Evolutionary conservation across 2,329 filamentous ascomycete genomes (phyloP), one percentile per base, ranked within the genome.

Genomic region (Hypoxylon sp.): DNA sequence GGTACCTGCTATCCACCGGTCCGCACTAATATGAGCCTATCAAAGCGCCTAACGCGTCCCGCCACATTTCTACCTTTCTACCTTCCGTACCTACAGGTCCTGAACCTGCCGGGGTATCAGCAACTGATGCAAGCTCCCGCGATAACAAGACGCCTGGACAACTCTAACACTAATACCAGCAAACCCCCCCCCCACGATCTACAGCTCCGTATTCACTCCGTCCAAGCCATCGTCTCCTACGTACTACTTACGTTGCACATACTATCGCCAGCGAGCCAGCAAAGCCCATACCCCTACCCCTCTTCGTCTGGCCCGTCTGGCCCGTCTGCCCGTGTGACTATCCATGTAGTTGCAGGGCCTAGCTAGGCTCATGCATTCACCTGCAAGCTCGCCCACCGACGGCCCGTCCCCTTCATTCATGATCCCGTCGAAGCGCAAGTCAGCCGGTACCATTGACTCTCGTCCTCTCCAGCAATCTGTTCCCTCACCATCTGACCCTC

Each of bases 311-410:
- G 11, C 48, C 48, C 29, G 24, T 40, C 52, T 31, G 50, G 60
- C 64, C n/a, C n/a, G n/a, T n/a, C n/a, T n/a, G 64, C 59, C 65
- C 60, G 63, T 58, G 66, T 68, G 64, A 67, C 67, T 67, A 63
- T 64, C 58, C 49, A 53, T 31, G 54, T 63, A 63, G 64, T 68
- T 69, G 64, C 68, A 63, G 66, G 66, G 62, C 66, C 66, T 67
- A 48, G 47, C 60, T 57, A 63, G 68, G 68, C 67, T 65, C 64
- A 71, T 69, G 69, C 66, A 68, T 70, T 58, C 70, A 58, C 65
- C 64, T 53, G 61, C 61, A 62, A 62, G 58, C 56, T 50, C 60
- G 47, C 61, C 65, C 55, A 48, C 47, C 51, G 68, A 67, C 65
- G 68, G 64, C 50, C 55, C 62, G 63, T 64, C 62, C 48, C 60